Evolutionary conservation across 1,284 basidiomycete genomes (phyloP), one percentile per base, ranked within the genome.

Genomic region (Apiotrichum sp.): DNA sequence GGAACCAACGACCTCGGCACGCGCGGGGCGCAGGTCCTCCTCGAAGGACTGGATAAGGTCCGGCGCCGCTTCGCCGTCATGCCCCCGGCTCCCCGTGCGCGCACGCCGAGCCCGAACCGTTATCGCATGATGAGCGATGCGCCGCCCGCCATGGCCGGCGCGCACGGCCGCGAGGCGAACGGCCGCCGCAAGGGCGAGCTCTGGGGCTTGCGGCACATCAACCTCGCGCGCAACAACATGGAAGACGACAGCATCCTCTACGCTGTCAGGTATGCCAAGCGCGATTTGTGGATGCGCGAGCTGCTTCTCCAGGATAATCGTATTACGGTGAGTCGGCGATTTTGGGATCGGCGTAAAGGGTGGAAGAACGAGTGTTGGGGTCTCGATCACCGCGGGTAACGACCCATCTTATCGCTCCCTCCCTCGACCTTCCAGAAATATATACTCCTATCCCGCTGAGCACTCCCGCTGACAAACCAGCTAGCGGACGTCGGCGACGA

Each of bases 191-290:
- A 42, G 22, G 33, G 14, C n/a, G 42, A 47, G 31, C 42, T 52
- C 6, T 74, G 72, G 72, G 70, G 71, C 32, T 49, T 74, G 58
- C 61, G 35, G 13, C 65, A 70, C 56, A 58, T 74, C 52, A 73
- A 70, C 52, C 59, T 74, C 35, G 68, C 64, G 3, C 53, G 52
- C 22, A 72, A 71, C 50, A 14, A 14, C 5, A 52, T 61, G 14
- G 59, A 57, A 29, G 47, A 61, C 50, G 53, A 58, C 29, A 56
- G 59, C 0, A 7, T 58, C 3, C 43, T 53, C 10, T 44, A 51
- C 3, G 59, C 59, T 9, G 35, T 33, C 45, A 53, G 41, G 42
- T 61, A 61, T 16, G 54, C 50, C 35, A 47, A 38, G 22, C 66
- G 69, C 49, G 72, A 74, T 54, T 61, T 63, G 35, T 61, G 56